Percentiles rank a stretch among this genome's conserved stretches.
phyloP scores from a whole-genome alignment of 129 eudicot genomes.

The Pulicaria dysenterica region DNA sequence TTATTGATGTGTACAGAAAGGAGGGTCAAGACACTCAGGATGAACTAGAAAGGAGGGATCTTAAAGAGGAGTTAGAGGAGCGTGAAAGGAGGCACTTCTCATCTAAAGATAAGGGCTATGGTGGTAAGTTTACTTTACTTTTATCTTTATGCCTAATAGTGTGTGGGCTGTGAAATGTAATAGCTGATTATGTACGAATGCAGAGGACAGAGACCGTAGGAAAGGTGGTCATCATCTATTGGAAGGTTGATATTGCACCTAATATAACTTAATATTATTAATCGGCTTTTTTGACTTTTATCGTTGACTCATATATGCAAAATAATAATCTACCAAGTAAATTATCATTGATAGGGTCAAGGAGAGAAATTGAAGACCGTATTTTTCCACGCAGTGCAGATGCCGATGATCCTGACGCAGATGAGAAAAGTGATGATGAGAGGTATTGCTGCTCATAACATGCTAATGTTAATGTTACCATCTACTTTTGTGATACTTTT shows the following conservation, averaged over 20 bases:
- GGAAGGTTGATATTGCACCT: conserved; percentile 63
- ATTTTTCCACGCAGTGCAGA: conserved; percentile 81
- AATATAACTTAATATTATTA: background rate
- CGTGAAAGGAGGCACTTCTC: conserved; percentile 91
- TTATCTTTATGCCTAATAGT: background rate
- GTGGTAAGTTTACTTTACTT: conserved; percentile 21
- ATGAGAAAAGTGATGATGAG: conserved; percentile 73
- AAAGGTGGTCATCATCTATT: conserved; percentile 75
- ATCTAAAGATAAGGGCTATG: conserved; percentile 59
- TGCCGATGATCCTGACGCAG: conserved; percentile 94
- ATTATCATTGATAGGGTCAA: conserved; percentile 52
- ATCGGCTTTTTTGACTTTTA: background rate
- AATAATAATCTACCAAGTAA: background rate
- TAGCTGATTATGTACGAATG: conserved; percentile 28
- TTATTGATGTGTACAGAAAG: conserved; percentile 50
- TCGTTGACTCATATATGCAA: background rate
- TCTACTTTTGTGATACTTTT: background rate
- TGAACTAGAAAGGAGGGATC: conserved; percentile 89
- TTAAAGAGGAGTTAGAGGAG: conserved; percentile 85
- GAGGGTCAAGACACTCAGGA: conserved; percentile 99
- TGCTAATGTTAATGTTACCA: background rate
- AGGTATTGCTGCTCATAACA: conserved; percentile 42
- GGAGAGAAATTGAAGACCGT: conserved; percentile 87
- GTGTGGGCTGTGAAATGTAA: background rate
- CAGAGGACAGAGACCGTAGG: conserved; percentile 94